phyloP scores from a whole-genome alignment of 257 asterid genomes.

The Przewalskia tangutica region DNA sequence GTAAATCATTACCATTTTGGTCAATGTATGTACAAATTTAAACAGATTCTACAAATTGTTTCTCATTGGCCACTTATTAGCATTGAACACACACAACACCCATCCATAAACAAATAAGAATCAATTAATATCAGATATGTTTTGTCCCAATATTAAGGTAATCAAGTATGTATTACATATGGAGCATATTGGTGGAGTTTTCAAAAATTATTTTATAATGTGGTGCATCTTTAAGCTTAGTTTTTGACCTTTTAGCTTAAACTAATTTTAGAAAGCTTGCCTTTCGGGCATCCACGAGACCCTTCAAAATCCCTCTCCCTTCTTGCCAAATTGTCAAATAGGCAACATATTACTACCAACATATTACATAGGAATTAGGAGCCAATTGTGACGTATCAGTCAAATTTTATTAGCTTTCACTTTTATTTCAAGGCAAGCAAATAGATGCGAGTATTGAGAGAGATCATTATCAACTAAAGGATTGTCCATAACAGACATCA shows the following conservation, averaged over 20 bases:
- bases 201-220: too few species aligned
- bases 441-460: neutral
- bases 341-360: neutral
- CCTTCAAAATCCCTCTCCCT: neutral
- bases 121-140: too few species aligned
- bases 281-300: neutral
- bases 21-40: neutral
- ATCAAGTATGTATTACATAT: too few species aligned
- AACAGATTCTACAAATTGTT: too few species aligned
- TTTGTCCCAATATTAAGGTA: too few species aligned
- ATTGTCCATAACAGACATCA: neutral
- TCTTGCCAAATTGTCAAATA: neutral
- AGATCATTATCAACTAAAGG: neutral
- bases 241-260: neutral
- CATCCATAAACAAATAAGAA: too few species aligned
- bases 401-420: neutral
- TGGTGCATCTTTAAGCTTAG: too few species aligned
- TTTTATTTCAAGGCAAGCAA: neutral
- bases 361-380: too few species aligned
- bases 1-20: neutral
- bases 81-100: neutral
- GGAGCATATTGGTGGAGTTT: too few species aligned
- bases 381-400: neutral
- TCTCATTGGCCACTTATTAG: neutral
- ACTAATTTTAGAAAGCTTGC: neutral